These are phyloP conservation scores for Exsudoporus floridanus DNA, from an alignment of 1,284 basidiomycete genomes.

Conservation along the genomic window DNA sequence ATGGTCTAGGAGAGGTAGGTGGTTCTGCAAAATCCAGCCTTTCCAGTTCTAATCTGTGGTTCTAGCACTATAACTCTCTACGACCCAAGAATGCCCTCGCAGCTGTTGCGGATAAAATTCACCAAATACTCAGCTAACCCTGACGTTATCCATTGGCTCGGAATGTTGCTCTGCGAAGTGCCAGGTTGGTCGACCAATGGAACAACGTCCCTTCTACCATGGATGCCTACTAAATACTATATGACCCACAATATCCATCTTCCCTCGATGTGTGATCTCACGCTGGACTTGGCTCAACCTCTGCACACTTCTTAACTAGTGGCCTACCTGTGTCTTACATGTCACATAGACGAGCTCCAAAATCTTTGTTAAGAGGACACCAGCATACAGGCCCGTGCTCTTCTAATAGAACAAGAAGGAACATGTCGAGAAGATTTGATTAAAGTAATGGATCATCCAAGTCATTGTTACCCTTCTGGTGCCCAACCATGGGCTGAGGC, in stretches of 20 bases:
- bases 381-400: conserved; percentile 7
- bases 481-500: conserved; percentile 52
- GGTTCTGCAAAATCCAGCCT: not conserved
- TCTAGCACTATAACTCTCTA: conserved; percentile 86
- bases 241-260: not conserved
- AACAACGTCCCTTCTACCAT: not conserved
- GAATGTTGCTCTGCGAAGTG: not conserved
- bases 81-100: conserved; percentile 51
- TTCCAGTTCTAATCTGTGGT: conserved; percentile 4
- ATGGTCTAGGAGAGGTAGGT: conserved; percentile 89
- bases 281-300: not conserved
- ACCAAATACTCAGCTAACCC: conserved; percentile 37
- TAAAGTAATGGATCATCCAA: conserved; percentile 58
- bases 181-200: not conserved
- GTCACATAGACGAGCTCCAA: conserved; percentile 8
- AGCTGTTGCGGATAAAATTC: conserved; percentile 43
- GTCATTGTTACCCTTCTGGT: conserved; percentile 27
- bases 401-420: not conserved
- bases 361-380: conserved; percentile 1
- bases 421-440: conserved; percentile 7
- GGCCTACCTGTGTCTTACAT: conserved; percentile 7
- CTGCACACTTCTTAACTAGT: not conserved
- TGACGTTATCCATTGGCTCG: not conserved
- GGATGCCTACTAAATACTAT: not conserved
- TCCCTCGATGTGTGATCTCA: not conserved